Base-by-base conservation (phyloP, 2,329 filamentous ascomycete genomes). In the Penicillium hordei region DNA sequence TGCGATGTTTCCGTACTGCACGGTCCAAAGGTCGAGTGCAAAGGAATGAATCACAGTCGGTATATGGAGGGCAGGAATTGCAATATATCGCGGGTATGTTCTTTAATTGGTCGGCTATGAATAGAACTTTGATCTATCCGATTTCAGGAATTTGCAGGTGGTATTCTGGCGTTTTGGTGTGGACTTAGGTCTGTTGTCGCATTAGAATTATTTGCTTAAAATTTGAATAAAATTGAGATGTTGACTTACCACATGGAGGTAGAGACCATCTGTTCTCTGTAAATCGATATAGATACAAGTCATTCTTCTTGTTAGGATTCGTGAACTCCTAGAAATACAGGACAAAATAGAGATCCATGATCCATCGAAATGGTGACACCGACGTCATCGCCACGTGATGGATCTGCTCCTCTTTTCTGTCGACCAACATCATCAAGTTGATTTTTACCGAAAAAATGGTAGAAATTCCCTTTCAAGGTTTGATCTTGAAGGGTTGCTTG, bases 311-410 rank as follows among this genome's bases (percentile, higher is more conserved):
- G 21, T 15, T 19, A 34, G 23, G 12, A 8, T 27, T 31, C 10
- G 19, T 39, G 31, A 23, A 34, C 12, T 25, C 48, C 19, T 19
- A 6, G 44, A 29, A 48, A 48, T 5, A 9, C 12, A 38, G 34
- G 29, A 9, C 1, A 23, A 12, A 13, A 17, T 13, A 40, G 19
- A 52, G 46, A 29, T 34, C 23, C 40, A 43, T 2, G 23, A 3
- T 25, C 7, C 40, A 52, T 38, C 12, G 5, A 19, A 13, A 17
- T 38, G 29, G 9, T 51, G n/a, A 52, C 48, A 59, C 48, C 55
- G 60, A 64, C 60, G 62, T 64, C 62, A 64, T 64, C n/a, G 45
- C 48, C 60, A 59, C 60, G 60, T 60, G 60, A 62, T 44, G 39
- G 48, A 19, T 17, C 40, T 39, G 48, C 36, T 49, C 31, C 45